Percentiles rank a stretch among this genome's conserved stretches.
phyloP scores from a whole-genome alignment of 208 protist genomes.

The Vickermania ingenoplastis region DNA sequence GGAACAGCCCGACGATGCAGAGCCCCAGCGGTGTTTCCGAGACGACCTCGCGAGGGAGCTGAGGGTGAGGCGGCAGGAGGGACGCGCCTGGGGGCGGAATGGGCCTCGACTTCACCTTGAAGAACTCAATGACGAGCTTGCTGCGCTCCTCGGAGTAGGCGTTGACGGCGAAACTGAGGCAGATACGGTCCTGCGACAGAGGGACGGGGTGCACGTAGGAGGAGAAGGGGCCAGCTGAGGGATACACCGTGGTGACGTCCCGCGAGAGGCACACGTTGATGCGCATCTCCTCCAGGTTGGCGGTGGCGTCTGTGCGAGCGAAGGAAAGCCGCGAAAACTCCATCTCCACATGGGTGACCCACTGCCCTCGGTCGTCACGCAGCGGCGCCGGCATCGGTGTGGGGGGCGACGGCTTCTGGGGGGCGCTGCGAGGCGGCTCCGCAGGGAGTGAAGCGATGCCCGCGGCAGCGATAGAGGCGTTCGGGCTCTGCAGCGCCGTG shows the following conservation, averaged over 20 bases:
- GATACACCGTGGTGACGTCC: constrained; percentile 69
- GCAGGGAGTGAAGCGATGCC: background rate
- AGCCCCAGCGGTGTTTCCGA: constrained; percentile 67
- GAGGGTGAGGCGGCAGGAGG: constrained; percentile 11
- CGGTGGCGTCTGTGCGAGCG: constrained; percentile 35
- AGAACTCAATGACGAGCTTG: constrained; percentile 64
- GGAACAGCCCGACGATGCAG: constrained; percentile 61
- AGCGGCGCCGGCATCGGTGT: background rate
- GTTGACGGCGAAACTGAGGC: constrained; percentile 57
- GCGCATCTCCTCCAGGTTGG: constrained; percentile 60
- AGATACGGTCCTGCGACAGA: constrained; percentile 42
- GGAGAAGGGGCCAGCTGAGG: constrained; percentile 55
- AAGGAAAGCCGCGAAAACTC: constrained; percentile 62
- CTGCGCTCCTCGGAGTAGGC: constrained; percentile 57
- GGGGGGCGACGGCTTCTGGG: background rate
- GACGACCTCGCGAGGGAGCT: constrained; percentile 37
- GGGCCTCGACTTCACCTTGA: constrained; percentile 45
- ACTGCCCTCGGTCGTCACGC: constrained; percentile 1
- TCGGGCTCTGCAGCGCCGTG: background rate
- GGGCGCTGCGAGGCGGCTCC: background rate
- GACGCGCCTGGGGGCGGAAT: constrained; percentile 12
- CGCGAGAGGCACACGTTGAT: constrained; percentile 58
- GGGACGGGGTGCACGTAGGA: constrained; percentile 80
- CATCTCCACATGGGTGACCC: constrained; percentile 33
- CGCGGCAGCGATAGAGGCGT: background rate